phyloP scores from a whole-genome alignment of 768 basidiomycete genomes.

The Tubosaeta brunneosetosa region DNA sequence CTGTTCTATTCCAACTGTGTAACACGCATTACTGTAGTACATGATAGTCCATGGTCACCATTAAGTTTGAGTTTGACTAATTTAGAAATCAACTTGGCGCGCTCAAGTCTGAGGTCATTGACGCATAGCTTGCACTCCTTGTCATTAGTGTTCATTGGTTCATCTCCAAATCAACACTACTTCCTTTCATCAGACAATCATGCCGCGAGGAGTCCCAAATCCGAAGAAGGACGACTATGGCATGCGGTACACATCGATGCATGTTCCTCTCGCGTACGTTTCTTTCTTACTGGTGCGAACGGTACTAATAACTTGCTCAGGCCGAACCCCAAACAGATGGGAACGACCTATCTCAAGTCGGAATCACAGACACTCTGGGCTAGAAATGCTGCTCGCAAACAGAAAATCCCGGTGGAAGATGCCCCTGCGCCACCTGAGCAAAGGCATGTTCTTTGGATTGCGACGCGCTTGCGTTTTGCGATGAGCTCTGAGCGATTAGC shows the following conservation, averaged over 20 bases:
- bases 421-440: slow-evolving; percentile 36
- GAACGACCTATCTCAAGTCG: slow-evolving; percentile 71
- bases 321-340: slow-evolving; percentile 76
- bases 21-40: slow-evolving; percentile 12
- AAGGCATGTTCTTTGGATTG: slow-evolving; percentile 34
- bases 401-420: slow-evolving; percentile 43
- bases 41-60: not conserved
- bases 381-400: slow-evolving; percentile 55
- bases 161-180: not conserved
- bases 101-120: too few relatives aligned
- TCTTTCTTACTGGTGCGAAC: slow-evolving; percentile 1
- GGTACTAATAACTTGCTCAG: slow-evolving; percentile 33
- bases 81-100: slow-evolving; percentile 9
- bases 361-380: slow-evolving; percentile 73
- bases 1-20: slow-evolving; percentile 19
- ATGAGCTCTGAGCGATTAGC: slow-evolving; percentile 27
- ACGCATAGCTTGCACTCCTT: not conserved
- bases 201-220: slow-evolving; percentile 83
- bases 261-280: slow-evolving; percentile 70
- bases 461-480: slow-evolving; percentile 9
- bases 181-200: slow-evolving; percentile 23
- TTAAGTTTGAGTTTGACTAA: slow-evolving; percentile 1
- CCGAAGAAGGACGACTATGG: slow-evolving; percentile 78
- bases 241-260: slow-evolving; percentile 75
- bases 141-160: not conserved